Evolutionary conservation across 2,329 filamentous ascomycete species (phyloP).

Genomic region (Colletotrichum godetiae): DNA sequence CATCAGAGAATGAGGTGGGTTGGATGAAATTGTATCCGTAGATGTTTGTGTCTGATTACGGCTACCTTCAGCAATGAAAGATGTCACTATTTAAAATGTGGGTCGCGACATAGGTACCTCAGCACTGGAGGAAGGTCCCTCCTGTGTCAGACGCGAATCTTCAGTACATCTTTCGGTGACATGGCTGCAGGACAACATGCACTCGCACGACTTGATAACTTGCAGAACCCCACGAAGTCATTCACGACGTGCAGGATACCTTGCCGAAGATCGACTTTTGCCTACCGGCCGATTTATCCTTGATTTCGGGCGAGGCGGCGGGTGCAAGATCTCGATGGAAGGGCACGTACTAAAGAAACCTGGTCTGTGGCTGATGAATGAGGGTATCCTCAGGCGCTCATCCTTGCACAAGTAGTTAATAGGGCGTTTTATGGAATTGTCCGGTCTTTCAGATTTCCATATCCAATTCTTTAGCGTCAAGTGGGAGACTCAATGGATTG

Average conservation of each 20-base stretch:
- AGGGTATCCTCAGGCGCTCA: not conserved
- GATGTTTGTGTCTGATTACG: not conserved
- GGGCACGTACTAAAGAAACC: not conserved
- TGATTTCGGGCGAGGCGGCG: not conserved
- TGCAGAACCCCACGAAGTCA: not conserved
- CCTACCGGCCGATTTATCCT: not conserved
- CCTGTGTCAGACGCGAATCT: not conserved
- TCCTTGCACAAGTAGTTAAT: not conserved
- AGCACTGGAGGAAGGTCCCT: not conserved
- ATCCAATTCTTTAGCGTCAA: too few relatives aligned
- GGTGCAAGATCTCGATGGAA: constrained; percentile 19
- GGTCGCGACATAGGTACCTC: not conserved
- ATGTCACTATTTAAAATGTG: not conserved
- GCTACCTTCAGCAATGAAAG: not conserved
- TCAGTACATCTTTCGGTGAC: not conserved
- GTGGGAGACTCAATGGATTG: too few relatives aligned
- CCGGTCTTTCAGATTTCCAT: not conserved
- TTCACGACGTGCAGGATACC: not conserved
- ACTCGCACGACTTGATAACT: not conserved
- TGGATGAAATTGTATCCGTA: not conserved
- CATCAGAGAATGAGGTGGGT: not conserved
- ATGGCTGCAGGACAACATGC: not conserved
- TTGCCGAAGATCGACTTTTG: not conserved
- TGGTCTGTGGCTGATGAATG: constrained; percentile 1
- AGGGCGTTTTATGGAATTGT: not conserved